A percentile compares a stretch with the other conserved stretches of the same genome.
Evolutionary conservation across 2,329 filamentous ascomycete genomes (phyloP).

Genomic region (Samsoniella hepiali): DNA sequence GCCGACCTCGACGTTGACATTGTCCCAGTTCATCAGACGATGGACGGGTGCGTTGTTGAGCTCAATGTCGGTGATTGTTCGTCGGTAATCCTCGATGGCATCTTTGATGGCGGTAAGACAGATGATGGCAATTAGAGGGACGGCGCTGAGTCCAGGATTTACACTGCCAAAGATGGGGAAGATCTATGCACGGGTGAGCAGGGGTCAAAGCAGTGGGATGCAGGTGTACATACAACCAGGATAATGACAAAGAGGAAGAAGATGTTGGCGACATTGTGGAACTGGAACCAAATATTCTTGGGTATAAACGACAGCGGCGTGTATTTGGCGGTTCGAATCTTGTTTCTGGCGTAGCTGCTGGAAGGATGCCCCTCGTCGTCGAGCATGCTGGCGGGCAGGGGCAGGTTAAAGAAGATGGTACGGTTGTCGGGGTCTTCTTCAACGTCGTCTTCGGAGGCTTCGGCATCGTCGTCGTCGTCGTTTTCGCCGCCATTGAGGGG

Average conservation of each 20-base stretch:
- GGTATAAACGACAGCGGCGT: constrained; percentile 92
- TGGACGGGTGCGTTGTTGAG: constrained; percentile 96
- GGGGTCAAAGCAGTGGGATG: constrained; percentile 13
- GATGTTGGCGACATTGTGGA: constrained; percentile 97
- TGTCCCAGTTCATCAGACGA: constrained; percentile 80
- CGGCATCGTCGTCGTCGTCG: constrained; percentile 27
- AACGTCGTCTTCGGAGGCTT: constrained; percentile 34
- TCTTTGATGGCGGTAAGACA: constrained; percentile 88
- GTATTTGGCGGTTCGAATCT: constrained; percentile 97
- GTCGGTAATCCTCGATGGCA: constrained; percentile 89
- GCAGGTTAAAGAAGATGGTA: constrained; percentile 80
- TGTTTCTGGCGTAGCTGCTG: constrained; percentile 77
- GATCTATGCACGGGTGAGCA: constrained; percentile 55
- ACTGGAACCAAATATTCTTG: constrained; percentile 96
- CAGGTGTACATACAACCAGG: constrained; percentile 66
- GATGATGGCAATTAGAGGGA: constrained; percentile 91
- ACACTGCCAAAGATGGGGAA: constrained; percentile 93
- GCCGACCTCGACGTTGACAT: constrained; percentile 89
- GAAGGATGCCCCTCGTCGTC: constrained; percentile 78
- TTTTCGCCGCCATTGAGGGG: constrained; percentile 30
- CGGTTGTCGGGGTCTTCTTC: constrained; percentile 45
- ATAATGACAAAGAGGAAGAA: constrained; percentile 98
- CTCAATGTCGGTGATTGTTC: constrained; percentile 86
- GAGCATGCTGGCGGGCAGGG: constrained; percentile 68
- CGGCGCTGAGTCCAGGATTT: constrained; percentile 85